phyloP scores from a whole-genome alignment of 164 flowering plant species.

The Vitis labrusca region DNA sequence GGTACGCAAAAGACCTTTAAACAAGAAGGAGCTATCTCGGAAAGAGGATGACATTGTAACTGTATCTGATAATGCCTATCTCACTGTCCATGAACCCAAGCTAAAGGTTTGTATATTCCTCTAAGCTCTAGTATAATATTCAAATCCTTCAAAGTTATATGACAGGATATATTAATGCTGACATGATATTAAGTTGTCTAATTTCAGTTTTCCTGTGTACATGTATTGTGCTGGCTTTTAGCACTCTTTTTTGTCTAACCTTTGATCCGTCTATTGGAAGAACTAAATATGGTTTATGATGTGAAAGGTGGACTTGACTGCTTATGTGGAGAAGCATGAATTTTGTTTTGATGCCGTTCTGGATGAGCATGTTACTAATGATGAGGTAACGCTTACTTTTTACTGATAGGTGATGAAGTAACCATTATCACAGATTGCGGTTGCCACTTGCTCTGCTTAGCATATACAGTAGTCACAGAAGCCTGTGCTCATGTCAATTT shows the following conservation, averaged over 20 bases:
- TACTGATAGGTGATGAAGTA: no score
- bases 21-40: slow-evolving; percentile 83
- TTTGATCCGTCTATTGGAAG: neutral
- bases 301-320: slow-evolving; percentile 91
- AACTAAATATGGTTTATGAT: slow-evolving; percentile 25
- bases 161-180: neutral
- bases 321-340: slow-evolving; percentile 97
- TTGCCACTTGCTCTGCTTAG: neutral
- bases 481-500: neutral
- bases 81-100: slow-evolving; percentile 93
- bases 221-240: neutral
- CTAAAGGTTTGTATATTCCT: slow-evolving; percentile 52
- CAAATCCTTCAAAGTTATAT: neutral
- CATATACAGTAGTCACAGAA: neutral
- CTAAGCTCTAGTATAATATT: neutral
- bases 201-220: neutral
- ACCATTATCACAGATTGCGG: neutral
- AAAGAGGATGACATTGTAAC: slow-evolving; percentile 94
- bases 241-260: neutral
- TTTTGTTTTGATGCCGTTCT: slow-evolving; percentile 98
- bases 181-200: neutral
- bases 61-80: slow-evolving; percentile 54
- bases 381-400: slow-evolving; percentile 56
- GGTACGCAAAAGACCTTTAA: slow-evolving; percentile 97
- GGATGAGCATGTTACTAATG: slow-evolving; percentile 82